A percentile compares a stretch with the other conserved stretches of the same genome.
Evolutionary conservation across 176 grass and related monocot genomes (phyloP).

Genomic region (Ananas comosus): DNA sequence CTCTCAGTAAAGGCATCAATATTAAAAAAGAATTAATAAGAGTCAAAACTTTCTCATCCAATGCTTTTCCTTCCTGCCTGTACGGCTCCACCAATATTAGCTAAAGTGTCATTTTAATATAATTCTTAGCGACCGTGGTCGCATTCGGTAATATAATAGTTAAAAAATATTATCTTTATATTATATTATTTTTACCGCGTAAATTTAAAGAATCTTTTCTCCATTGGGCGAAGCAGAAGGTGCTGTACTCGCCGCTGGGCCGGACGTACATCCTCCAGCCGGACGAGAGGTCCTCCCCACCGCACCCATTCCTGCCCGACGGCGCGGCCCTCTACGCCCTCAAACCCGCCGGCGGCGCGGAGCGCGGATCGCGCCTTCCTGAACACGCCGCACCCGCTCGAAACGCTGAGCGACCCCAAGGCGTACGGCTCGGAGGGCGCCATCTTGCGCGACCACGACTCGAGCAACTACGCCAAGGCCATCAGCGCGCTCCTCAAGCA

Average conservation of each 20-base stretch:
- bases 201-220: too few species aligned
- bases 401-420: constrained; percentile 61
- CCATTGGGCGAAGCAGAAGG: constrained; percentile 37
- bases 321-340: constrained; percentile 63
- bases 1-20: too few species aligned
- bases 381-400: constrained; percentile 81
- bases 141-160: too few species aligned
- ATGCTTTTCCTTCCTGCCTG: too few species aligned
- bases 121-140: too few species aligned
- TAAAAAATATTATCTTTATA: too few species aligned
- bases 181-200: too few species aligned
- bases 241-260: constrained; percentile 85
- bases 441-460: constrained; percentile 75
- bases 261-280: constrained; percentile 79
- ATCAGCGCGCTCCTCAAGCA: constrained; percentile 56
- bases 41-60: too few species aligned
- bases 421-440: constrained; percentile 67
- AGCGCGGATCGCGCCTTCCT: constrained; percentile 42
- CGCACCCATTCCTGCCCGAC: constrained; percentile 73
- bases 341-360: neutral
- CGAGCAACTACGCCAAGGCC: constrained; percentile 62
- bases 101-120: too few species aligned
- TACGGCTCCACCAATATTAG: too few species aligned
- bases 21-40: too few species aligned
- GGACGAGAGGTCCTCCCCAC: constrained; percentile 60